Conservation (phyloP, 2,329 filamentous ascomycete genomes). For the Cryphonectria radicalis region DNA sequence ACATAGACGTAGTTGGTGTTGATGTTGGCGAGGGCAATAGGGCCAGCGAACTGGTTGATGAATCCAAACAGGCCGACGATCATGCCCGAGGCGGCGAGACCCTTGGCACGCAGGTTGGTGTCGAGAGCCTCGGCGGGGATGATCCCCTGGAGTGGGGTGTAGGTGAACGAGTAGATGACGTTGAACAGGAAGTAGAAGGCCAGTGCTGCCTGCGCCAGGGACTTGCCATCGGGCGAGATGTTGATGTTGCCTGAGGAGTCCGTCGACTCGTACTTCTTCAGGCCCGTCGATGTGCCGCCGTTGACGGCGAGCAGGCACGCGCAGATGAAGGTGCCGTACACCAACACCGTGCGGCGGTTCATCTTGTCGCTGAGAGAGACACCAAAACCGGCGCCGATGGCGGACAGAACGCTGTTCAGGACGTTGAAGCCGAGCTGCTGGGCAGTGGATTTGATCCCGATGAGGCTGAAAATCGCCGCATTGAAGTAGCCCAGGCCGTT, state of each 20-base stretch:
- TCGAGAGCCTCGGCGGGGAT: slow-evolving; percentile 53
- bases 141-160: slow-evolving; percentile 54
- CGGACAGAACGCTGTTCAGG: slow-evolving; percentile 51
- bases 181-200: slow-evolving; percentile 56
- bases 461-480: slow-evolving; percentile 49
- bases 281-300: slow-evolving; percentile 47
- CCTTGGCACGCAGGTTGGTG: slow-evolving; percentile 53
- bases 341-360: slow-evolving; percentile 51
- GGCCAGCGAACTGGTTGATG: slow-evolving; percentile 53
- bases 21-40: slow-evolving; percentile 51
- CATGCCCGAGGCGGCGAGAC: slow-evolving; percentile 49
- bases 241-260: slow-evolving; percentile 33
- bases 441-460: slow-evolving; percentile 42
- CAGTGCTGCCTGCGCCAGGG: slow-evolving; percentile 48
- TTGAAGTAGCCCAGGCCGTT: slow-evolving; percentile 58
- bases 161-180: slow-evolving; percentile 53
- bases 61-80: slow-evolving; percentile 51
- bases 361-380: slow-evolving; percentile 50
- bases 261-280: slow-evolving; percentile 36
- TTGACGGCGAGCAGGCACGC: slow-evolving; percentile 49
- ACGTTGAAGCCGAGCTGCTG: slow-evolving; percentile 49
- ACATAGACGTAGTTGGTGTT: slow-evolving; percentile 49
- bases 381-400: slow-evolving; percentile 49
- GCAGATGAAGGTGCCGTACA: slow-evolving; percentile 49
- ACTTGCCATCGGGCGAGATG: slow-evolving; percentile 36